Base-by-base conservation (phyloP, 2,329 filamentous ascomycete species). In the Penicillium palitans region DNA sequence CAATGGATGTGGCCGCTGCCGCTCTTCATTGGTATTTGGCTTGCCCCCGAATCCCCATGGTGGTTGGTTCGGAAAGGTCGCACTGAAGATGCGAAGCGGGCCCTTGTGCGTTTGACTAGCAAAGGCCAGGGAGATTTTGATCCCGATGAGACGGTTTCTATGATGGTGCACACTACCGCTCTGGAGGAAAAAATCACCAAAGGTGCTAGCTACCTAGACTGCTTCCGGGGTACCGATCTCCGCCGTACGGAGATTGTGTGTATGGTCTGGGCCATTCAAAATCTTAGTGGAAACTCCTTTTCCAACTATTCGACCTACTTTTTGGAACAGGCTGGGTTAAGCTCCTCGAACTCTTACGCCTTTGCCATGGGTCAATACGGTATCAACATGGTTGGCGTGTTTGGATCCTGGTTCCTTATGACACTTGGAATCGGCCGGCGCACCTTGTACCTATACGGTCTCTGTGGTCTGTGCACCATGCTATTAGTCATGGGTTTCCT, bases 141-240 rank as follows among this genome's bases (percentile, higher is more conserved):
- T 68, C 84, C 89, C 12, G 89, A 96, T 61, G 90, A 95, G 76
- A 95, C 90, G 0, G 81, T 96, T 50, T 87, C 90, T 67, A 96
- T 96, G 90, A 96, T 96, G 90, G 86, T 91, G 1, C 90, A 96
- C 71, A 96, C 91, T 0, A 93, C 90, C 0, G 88, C 89, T 0
- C 79, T 96, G 12, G 92, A 96, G 72, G 83, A 90, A 70, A 80
- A 86, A 74, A 89, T 91, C 53, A 92, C 90, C 4, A 78, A 79
- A 7, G 91, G 91, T 31, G 85, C 90, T 6, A 87, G 82, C 53
- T 96, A 95, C 74, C 76, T 84, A 66, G 91, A 96, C 74, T 96
- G 91, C 77, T 96, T 96, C 83, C 87, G 83, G 72, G 91, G 91
- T 12, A 83, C 84, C 13, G 88, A 96, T 70, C 79, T 88, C 48